Evolutionary conservation across 2,329 filamentous ascomycete species (phyloP), one percentile per base, ranked within the genome.

Genomic region (Monilinia polystroma): DNA sequence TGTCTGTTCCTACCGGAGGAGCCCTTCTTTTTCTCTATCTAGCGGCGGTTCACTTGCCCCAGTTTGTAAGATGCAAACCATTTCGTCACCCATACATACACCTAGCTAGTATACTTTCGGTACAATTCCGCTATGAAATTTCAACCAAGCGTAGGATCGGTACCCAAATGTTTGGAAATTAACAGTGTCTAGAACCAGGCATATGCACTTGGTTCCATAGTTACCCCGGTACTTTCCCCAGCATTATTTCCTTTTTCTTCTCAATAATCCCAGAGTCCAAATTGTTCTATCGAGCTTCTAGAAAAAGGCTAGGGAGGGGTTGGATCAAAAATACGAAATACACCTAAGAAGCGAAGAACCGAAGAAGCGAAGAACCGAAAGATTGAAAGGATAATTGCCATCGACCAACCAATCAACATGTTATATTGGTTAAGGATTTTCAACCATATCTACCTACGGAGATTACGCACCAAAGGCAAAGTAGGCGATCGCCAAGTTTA

Each of bases 101-200:
- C 11, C 3, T 47, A 47, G 5, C 26, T 26, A 43, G 14, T 41
- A 49, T 18, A n/a, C 29, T 35, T 60, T 49, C 43, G 29, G 43
- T 16, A 49, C 29, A 49, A 47, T 23, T 23, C 20, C 11, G 4
- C 14, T 0, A 35, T 12, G 29, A 49, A 49, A n/a, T 60, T 38
- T 51, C 45, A 51, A 38, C 29, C 11, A 60, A 51, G 45, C 10
- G 32, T 38, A 51, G 14, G 45, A 60, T 51, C 57, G 57, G 29
- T 51, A 60, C 57, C 29, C 57, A 60, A 35, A 38, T 32, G 12
- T 55, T 55, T 35, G 53, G 53, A 55, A 35, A 23, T 60, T 51
- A 43, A 26, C 20, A 35, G 16, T 47, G 18, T n/a, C 38, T 29
- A 57, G 54, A 23, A 45, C 2, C 41, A 47, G 43, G 43, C 20